Evolutionary conservation across 169 alveolate species (phyloP), one percentile per base, ranked within the genome.

Genomic region (Cryptosporidium muris): DNA sequence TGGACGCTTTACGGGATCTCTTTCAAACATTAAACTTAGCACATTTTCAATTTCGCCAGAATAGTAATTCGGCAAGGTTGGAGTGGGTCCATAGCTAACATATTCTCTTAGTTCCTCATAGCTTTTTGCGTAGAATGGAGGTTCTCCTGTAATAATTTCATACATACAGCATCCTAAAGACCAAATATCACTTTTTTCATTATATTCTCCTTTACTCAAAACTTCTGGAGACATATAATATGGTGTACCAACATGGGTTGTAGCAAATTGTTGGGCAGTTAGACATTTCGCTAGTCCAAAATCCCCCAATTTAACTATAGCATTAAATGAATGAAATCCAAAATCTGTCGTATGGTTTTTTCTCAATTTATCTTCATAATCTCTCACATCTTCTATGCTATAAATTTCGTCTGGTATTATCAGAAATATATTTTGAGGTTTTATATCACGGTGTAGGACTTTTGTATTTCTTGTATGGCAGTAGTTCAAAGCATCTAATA

Each of bases 161-260:
- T 95, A 96, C 11, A 96, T 82, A 34, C 96, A 93, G 52, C 98
- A 95, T 9, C 99, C 99, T 51, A 94, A 81, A 14, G 98, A 95
- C 95, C 97, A 94, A 89, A 94, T 96, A 66, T 96, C 98, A 85
- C 96, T 93, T 81, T 95, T 95, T 88, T 96, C 98, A 91, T 97
- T 97, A 88, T 97, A 97, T 66, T 92, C 93, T 65, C 93, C 92
- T 49, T 95, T 97, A 36, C 93, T 91, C 12, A 97, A 91, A 51
- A 95, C 93, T 82, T 97, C 99, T 1, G 99, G 99, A 60, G 98
- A 94, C 99, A 97, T 96, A 89, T 97, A 97, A 88, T 96, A 96
- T 1, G 99, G 99, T 11, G 98, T 96, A 9, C 98, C 98, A 8
- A 96, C 98, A 66, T 96, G 95, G 0, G 98, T 95, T 43, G 96